Base-by-base conservation (phyloP, 2,329 filamentous ascomycete species). In the Botryosphaeria agaves region DNA sequence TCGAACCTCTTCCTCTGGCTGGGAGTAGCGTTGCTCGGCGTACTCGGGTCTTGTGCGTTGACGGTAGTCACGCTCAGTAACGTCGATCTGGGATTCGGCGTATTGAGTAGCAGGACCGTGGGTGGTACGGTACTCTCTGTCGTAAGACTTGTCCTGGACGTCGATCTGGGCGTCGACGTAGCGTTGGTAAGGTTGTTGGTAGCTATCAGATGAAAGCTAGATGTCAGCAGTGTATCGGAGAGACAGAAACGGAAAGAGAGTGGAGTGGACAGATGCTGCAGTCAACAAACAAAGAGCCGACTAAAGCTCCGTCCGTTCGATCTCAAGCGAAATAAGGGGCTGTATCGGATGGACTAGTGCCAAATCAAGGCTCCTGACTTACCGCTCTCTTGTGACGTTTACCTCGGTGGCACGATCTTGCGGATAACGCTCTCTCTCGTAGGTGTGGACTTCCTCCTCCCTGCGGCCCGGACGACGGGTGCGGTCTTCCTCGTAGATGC, bases 401-500 rank as follows among this genome's bases (percentile, higher is more conserved):
- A 65, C 56, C 46, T 67, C 58, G 33, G 29, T 29, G 38, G 28
- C 32, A 32, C 37, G 32, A 26, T 29, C 32, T 30, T 30, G 31
- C 25, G 58, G 51, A 41, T 56, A 53, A 33, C 50, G 52, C 32
- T 56, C 44, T 39, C 51, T 47, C 32, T 47, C 46, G 40, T 43
- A 41, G 34, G 56, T 43, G 36, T 41, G 48, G 34, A 49, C 38
- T 38, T 56, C 50, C 35, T 60, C 55, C 41, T 55, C 46, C 45
- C 50, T 63, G 61, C 63, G 64, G 56, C 67, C 69, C 65, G 76
- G 71, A 70, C 74, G 76, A 66, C 67, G 74, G 64, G 74, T 64
- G 58, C 63, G 70, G 59, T 85, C 73, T 64, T 81, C 73, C 64
- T 81, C 73, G 63, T 69, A 72, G 62, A 81, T 73, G 59, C 79